These are phyloP conservation scores for Niebla homalea DNA, from an alignment of 495 filamentous ascomycete species.

Conservation along the genomic window DNA sequence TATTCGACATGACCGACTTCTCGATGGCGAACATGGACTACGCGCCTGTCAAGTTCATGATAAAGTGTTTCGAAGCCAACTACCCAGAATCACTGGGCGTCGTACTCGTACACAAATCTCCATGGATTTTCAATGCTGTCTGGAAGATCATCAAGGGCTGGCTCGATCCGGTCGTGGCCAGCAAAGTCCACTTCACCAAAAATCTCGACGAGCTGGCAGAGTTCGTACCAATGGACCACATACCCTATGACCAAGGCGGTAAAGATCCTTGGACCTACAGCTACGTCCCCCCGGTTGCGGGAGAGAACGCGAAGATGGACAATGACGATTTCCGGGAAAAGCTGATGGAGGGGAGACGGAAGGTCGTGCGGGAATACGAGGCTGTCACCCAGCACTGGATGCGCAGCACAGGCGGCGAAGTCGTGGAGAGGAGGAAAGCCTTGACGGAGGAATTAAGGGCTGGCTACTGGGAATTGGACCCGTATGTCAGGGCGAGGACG, in stretches of 20 bases:
- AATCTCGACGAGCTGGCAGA: conserved; percentile 62
- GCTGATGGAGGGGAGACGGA: conserved; percentile 41
- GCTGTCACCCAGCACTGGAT: conserved; percentile 53
- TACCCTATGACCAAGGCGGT: conserved; percentile 71
- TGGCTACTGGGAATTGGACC: conserved; percentile 78
- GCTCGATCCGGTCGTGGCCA: conserved; percentile 92
- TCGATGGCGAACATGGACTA: conserved; percentile 96
- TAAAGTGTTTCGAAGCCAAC: conserved; percentile 98
- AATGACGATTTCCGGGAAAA: conserved; percentile 52
- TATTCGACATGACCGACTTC: conserved; percentile 95
- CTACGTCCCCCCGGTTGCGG: conserved; percentile 60
- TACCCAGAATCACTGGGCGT: conserved; percentile 87
- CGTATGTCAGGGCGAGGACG: conserved; percentile 57
- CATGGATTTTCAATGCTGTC: conserved; percentile 90
- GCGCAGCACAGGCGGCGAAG: conserved; percentile 12
- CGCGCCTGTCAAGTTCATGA: conserved; percentile 94
- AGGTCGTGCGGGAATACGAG: conserved; percentile 52
- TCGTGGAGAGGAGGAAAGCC: conserved; percentile 32
- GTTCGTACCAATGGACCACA: conserved; percentile 57
- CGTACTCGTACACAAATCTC: conserved; percentile 92
- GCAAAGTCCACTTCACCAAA: conserved; percentile 91
- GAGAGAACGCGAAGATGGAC: conserved; percentile 60
- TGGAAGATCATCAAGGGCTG: conserved; percentile 89
- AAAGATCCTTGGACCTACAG: conserved; percentile 67
- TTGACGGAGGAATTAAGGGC: conserved; percentile 47